Percentiles rank a stretch among this genome's conserved stretches.
phyloP scores from a whole-genome alignment of 352 stramenopile species.

The Globisporangium solare region DNA sequence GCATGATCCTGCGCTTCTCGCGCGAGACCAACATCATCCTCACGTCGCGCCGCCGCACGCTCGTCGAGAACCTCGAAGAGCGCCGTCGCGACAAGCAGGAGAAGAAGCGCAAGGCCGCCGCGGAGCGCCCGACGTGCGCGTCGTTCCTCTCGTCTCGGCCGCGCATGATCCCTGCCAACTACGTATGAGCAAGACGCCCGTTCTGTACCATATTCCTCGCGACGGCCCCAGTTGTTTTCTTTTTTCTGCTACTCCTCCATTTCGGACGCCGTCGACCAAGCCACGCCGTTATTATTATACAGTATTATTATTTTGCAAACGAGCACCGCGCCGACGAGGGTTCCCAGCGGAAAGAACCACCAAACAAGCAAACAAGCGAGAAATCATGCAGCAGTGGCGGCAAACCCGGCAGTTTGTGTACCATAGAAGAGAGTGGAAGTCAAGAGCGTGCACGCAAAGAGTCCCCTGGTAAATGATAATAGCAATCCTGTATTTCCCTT shows the following conservation, averaged over 20 bases:
- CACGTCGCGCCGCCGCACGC: slow-evolving; percentile 40
- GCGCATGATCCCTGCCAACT: slow-evolving; percentile 46
- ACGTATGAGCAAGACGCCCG: slow-evolving; percentile 21
- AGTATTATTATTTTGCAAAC: slow-evolving; percentile 13
- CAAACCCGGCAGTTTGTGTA: no score
- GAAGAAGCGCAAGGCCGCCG: slow-evolving; percentile 32
- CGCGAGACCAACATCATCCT: slow-evolving; percentile 65
- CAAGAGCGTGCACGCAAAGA: no score
- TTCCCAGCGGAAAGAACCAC: slow-evolving; percentile 1
- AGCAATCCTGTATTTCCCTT: no score
- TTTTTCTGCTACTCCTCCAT: no score
- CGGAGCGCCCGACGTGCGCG: slow-evolving; percentile 24
- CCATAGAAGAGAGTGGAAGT: no score
- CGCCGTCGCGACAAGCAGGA: slow-evolving; percentile 21
- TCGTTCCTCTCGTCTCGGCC: slow-evolving; percentile 24
- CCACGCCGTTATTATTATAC: slow-evolving; percentile 8
- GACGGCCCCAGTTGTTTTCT: no score
- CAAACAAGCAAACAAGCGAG: background rate
- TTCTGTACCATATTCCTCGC: no score
- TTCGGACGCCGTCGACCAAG: background rate
- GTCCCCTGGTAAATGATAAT: no score
- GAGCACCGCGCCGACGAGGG: background rate
- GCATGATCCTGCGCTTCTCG: slow-evolving; percentile 65
- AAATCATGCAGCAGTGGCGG: background rate
- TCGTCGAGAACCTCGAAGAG: slow-evolving; percentile 30